Base-by-base conservation (phyloP, 345 rosid genomes). In the Euphorbia pulcherrima region DNA sequence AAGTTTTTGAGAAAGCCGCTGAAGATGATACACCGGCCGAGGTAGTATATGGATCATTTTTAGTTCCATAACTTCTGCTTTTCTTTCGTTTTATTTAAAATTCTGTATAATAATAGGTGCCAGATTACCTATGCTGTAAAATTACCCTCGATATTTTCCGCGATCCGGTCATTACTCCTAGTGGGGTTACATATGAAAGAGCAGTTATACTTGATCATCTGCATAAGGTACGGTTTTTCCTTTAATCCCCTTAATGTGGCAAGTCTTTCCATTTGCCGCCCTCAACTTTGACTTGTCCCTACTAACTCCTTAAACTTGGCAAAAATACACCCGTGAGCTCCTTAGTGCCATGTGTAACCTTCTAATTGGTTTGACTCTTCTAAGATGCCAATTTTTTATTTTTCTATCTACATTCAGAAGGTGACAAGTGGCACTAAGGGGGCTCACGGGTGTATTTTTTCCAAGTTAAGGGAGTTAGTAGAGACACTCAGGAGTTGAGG, bases 121-220 rank as follows among this genome's bases (percentile, higher is more conserved):
- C 99, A 2, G 97, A 86, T 79, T 86, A 85, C 68, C 77, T 90
- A 9, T 90, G 99, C 65, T 90, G 97, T 80, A 89, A 82, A 67
- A 90, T 94, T 14, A 87, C 97, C 27, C 96, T 94, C 12, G 96
- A 90, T 74, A 89, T 90, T 37, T 85, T 86, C 65, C 87, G 87
- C 10, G 99, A 90, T 81, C 97, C 97, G 48, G 97, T 94, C 65
- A 81, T 90, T 56, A 78, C 92, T 71, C 99, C 97, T 10, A 87
- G 96, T 68, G 96, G 99, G 40, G 68, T 85, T 79, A 77, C 96
- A 44, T 94, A 94, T 64, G 97, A 94, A 79, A 90, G 96, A 83
- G 85, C 89, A 14, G 89, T 76, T 52, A 87, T 94, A 78, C 91
- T 89, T 50, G 90, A 94, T 29, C 97, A 94, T 84, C 85, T 94